Evolutionary conservation across 2,329 filamentous ascomycete species (phyloP), one percentile per base, ranked within the genome.

Genomic region (Lachnellula arida): DNA sequence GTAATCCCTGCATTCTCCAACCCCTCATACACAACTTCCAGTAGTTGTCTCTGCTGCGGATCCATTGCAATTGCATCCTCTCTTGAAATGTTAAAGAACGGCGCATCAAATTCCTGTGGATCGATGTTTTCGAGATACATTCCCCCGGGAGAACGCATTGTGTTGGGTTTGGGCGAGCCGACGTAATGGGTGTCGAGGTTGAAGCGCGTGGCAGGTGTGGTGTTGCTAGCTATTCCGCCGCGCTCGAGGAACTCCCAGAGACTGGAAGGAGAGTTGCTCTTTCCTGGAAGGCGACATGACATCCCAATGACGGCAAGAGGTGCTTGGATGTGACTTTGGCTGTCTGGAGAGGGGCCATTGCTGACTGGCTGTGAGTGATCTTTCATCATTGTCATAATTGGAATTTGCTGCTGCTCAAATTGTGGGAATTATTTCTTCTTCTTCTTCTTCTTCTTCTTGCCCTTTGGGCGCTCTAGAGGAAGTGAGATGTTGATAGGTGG

Each of bases 121-220:
- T 76, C 70, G 6, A 71, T 62, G 5, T 72, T 63, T 0, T 71
- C 62, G 3, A 77, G 61, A 56, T 76, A 76, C 84, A 89, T 7
- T 82, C 86, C 1, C 85, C 89, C 72, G 86, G 85, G 53, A 81
- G 87, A 60, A 86, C 89, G 74, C 90, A 91, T 71, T 85, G 85
- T 52, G 75, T 79, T 71, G 88, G 89, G 39, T 85, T 85, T 12
- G 81, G 83, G 15, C 83, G 80, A 74, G 5, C 76, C 73, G 64
- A 91, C 87, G 60, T 79, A 82, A 65, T 91, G 87, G n/a, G 80
- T 84, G 46, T 86, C 78, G 11, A 84, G 81, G 55, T 88, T 83
- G 71, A 90, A 92, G 14, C 88, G 81, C 63, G 90, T 84, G 2
- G 80, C 68, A 1, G 87, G 87, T 4, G 75, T 67, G 56, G 72